Base-by-base conservation (phyloP, 129 eudicot genomes). In the Lactuca saligna region DNA sequence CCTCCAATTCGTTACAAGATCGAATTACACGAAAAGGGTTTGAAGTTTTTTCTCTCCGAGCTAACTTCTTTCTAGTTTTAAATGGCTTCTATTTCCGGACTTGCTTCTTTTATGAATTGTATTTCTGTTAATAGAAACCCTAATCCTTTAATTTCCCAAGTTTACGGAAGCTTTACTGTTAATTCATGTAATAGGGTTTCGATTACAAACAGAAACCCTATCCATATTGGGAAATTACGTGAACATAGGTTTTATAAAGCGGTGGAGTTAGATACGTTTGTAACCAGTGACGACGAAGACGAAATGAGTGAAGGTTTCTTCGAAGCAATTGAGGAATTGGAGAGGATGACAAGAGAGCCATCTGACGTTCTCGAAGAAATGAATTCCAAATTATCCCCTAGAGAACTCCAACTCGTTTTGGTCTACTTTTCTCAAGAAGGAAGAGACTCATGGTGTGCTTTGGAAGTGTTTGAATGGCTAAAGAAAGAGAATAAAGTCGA, bases 391-490 rank as follows among this genome's bases (percentile, higher is more conserved):
- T 71, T 93, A 41, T 82, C 97, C 5, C 81, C 86, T 6, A 82
- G 96, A 8, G 97, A 93, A 34, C 60, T 93, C 61, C 98, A 93
- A 78, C 80, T 93, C 3, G 96, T 93, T 62, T 78, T 93, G 80
- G 96, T 93, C 17, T 93, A 93, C 57, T 93, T 93, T 71, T 76
- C 96, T 0, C 98, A 93, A 59, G 98, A 93, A 38, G 98, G 98
- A 38, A 87, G 95, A 68, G 98, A 93, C 60, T 89, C 95, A 0
- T 93, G 98, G 98, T 89, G 95, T 54, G 90, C 97, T 0, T 78
- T 93, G 50, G 98, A 93, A 74, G 98, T 93, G 60, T 93, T 86
- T 59, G 98, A 93, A 75, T 93, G 97, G 98, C 70, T 93, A 41
- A 82, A 82, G 70, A 93, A 89, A 65, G 97, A 89, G 73, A 93